Percentiles rank a stretch among this genome's conserved stretches.
Evolutionary conservation across 805 yeast genomes (phyloP).

Genomic region (Candida maris): DNA sequence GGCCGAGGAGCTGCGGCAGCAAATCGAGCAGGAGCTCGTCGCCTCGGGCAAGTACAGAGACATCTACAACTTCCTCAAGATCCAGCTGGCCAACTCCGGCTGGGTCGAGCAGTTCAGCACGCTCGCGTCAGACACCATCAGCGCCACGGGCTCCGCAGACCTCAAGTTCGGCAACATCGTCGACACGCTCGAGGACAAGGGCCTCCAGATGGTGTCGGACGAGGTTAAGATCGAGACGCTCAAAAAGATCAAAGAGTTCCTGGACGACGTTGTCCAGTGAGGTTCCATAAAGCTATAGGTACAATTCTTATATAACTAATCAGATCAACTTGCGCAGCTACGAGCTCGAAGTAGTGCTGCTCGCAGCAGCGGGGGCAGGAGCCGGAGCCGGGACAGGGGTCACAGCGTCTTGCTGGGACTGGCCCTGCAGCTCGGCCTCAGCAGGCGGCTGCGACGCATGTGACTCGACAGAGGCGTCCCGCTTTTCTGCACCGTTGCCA

Average conservation of each 20-base stretch:
- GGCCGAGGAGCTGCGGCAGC: conserved; percentile 42
- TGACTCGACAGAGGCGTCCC: no score
- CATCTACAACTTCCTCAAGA: conserved; percentile 60
- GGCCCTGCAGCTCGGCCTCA: no score
- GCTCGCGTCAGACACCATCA: conserved; percentile 47
- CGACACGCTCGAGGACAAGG: conserved; percentile 56
- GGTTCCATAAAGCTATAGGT: no score
- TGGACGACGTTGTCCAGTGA: conserved; percentile 46
- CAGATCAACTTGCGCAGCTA: no score
- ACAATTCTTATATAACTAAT: no score
- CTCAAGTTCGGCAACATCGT: conserved; percentile 51
- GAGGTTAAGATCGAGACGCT: conserved; percentile 58
- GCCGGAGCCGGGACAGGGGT: no score
- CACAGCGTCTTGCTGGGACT: no score
- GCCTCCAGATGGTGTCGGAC: conserved; percentile 66
- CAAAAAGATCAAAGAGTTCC: conserved; percentile 53
- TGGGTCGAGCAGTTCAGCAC: conserved; percentile 78
- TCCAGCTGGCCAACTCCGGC: conserved; percentile 69
- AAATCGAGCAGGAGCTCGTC: conserved; percentile 67
- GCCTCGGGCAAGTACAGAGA: conserved; percentile 78
- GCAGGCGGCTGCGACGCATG: no score
- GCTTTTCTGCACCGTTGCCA: no score
- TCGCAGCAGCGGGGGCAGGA: no score
- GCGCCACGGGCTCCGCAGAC: conserved; percentile 21
- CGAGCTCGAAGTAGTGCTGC: no score